Evolutionary conservation across 352 stramenopile species (phyloP), one percentile per base, ranked within the genome.

Genomic region (Phytophthora cryptogea): DNA sequence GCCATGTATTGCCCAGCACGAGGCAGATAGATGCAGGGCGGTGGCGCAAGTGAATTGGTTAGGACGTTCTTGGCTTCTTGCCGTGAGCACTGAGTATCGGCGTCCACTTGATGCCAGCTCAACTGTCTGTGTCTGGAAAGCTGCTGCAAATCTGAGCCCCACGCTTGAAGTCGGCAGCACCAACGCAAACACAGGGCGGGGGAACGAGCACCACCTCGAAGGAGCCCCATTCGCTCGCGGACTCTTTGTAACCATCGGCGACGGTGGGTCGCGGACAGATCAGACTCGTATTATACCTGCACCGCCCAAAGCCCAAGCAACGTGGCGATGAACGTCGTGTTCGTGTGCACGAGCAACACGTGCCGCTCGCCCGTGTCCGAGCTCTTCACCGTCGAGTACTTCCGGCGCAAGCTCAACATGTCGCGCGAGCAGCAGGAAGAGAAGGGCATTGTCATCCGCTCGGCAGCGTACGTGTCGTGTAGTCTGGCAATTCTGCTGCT

Each of bases 341-440:
- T 94, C 41, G 83, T 92, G 43, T 94, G 85, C 70, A 90, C 85
- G 31, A 92, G 85, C 69, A 94, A 94, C 68, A 92, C 83, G 50
- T 92, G 83, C 57, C 80, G 85, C 33, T 94, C 85, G 41, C 81
- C 85, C 5, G 82, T 90, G 43, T 79, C 83, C 0, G 83, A 94
- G 70, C 59, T 80, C 27, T 90, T 92, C 39, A 80, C 85, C 5
- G 76, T 92, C 48, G 79, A 94, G 49, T 94, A 85, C 79, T 82
- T 94, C 45, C 77, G 78, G 35, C 80, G 78, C 23, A 76, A 80
- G 28, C 68, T 89, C 16, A 76, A 78, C 47, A 80, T 92, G 65
- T 74, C 81, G 42, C 80, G 80, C 51, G 64, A 78, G 67, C 74
- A 90, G 53, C 81, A 90, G 51, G 80, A 92, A 51, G 68, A 72